Evolutionary conservation across 2,329 filamentous ascomycete species (phyloP).

Genomic region (Pyrenophora seminiperda): DNA sequence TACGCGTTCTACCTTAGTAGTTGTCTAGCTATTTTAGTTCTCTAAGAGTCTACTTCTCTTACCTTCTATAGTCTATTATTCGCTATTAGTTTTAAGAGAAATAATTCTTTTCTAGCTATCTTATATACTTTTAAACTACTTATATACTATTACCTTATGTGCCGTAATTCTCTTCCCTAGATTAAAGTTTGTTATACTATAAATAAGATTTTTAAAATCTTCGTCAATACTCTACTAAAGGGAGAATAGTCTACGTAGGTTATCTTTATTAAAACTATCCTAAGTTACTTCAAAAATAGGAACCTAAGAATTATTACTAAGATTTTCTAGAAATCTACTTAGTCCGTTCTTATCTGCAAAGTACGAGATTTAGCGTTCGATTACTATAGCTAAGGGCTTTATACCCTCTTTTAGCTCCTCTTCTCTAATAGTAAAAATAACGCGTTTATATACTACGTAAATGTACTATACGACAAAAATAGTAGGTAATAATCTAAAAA

Average conservation of each 20-base stretch:
- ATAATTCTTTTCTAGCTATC: background rate
- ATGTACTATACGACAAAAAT: background rate
- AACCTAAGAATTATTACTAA: background rate
- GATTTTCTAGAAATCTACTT: background rate
- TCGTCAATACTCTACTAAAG: background rate
- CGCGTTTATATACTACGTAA: background rate
- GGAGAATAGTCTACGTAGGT: background rate
- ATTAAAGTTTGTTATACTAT: background rate
- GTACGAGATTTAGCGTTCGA: background rate
- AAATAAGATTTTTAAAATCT: background rate
- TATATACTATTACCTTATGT: background rate
- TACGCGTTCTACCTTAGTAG: too few species aligned
- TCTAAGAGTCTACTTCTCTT: too few species aligned
- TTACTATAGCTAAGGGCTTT: background rate
- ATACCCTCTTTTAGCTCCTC: background rate
- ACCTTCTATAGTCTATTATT: background rate
- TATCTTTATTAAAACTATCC: background rate
- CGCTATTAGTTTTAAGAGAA: background rate
- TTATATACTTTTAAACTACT: too few species aligned
- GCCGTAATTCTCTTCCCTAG: too few species aligned
- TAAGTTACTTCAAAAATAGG: background rate
- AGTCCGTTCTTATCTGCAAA: background rate
- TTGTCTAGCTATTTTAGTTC: too few species aligned
- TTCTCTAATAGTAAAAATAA: background rate
- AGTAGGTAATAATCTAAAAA: too few species aligned